A percentile compares a stretch with the other conserved stretches of the same genome.
Conservation (phyloP, 2,329 filamentous ascomycete species). For the Penicillium hordei region DNA sequence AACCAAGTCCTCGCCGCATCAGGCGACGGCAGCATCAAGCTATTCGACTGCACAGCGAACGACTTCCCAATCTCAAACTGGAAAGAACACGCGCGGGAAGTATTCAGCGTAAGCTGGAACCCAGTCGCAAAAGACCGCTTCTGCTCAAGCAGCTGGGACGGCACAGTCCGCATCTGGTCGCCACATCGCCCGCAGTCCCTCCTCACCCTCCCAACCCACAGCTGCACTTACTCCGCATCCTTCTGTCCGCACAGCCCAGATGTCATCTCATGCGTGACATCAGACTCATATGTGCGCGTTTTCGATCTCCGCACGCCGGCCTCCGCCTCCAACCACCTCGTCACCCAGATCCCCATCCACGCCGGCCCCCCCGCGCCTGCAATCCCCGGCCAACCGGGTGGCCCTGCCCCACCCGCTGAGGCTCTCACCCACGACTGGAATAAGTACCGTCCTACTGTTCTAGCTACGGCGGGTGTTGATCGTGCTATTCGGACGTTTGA, state of each 20-base stretch:
- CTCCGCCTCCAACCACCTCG: constrained; percentile 83
- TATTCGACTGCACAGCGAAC: constrained; percentile 80
- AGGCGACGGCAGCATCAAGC: constrained; percentile 90
- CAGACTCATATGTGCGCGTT: constrained; percentile 83
- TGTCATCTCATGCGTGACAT: constrained; percentile 81
- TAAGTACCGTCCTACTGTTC: constrained; percentile 82
- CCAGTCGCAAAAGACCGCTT: constrained; percentile 88
- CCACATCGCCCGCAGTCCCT: constrained; percentile 73
- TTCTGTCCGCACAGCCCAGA: constrained; percentile 87
- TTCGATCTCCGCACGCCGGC: constrained; percentile 89
- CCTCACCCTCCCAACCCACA: constrained; percentile 83
- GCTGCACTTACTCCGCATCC: constrained; percentile 88
- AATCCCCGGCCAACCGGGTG: constrained; percentile 37
- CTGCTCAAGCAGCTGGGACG: constrained; percentile 91
- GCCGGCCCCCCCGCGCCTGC: constrained; percentile 55
- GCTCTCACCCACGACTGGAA: constrained; percentile 98
- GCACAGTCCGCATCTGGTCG: constrained; percentile 93
- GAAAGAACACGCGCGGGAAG: constrained; percentile 89
- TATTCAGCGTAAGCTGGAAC: constrained; percentile 92
- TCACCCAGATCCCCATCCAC: constrained; percentile 80
- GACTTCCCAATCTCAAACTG: constrained; percentile 89
- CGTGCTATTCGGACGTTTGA: constrained; percentile 86
- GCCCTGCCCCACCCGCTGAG: constrained; percentile 66
- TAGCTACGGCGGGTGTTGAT: constrained; percentile 90
- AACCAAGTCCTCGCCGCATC: constrained; percentile 87